Evolutionary conservation across 306 rosid genomes (phyloP), one percentile per base, ranked within the genome.

Genomic region (Quercus wislizeni): DNA sequence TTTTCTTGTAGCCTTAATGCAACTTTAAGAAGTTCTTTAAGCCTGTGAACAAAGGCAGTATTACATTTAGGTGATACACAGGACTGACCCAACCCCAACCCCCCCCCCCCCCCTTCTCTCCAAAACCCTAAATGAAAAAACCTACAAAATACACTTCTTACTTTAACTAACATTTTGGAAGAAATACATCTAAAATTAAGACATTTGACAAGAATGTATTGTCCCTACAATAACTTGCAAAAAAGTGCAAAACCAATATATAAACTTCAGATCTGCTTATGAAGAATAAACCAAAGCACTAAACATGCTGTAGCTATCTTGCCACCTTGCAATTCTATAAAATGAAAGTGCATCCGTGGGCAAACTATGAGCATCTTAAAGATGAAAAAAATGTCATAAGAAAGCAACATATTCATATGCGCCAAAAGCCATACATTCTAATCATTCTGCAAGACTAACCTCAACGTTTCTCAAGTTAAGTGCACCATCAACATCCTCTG

Each of bases 401-500:
- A 67, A 67, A 18, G 71, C 25, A 33, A 67, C 23, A 18, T 5
- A 67, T 18, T 31, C 9, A 67, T 31, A 19, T 28, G 49, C 1
- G 6, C 43, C n/a, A 31, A 33, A 30, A 67, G 51, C 51, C 12
- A 33, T 31, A 33, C n/a, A 19, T 31, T 67, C 71, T 28, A 67
- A 33, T 67, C 49, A 33, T n/a, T 6, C 17, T 67, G 71, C 51
- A 67, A 59, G 20, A 77, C 81, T 86, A 71, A 91, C 99, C 93
- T 94, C 97, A 35, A 94, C 87, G 64, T 92, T 90, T 81, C 95
- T 90, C 79, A 94, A 87, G 64, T 91, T 89, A 78, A 94, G 95
- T 33, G 99, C 99, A 76, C 88, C 73, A 87, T 94, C 99, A 19
- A 92, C 97, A 80, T 92, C 99, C 31, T 86, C 90, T 4, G 92